Percentiles rank a stretch among this genome's conserved stretches.
Conservation (phyloP, 2,329 filamentous ascomycete species). For the Magnaporthiopsis incrustans region DNA sequence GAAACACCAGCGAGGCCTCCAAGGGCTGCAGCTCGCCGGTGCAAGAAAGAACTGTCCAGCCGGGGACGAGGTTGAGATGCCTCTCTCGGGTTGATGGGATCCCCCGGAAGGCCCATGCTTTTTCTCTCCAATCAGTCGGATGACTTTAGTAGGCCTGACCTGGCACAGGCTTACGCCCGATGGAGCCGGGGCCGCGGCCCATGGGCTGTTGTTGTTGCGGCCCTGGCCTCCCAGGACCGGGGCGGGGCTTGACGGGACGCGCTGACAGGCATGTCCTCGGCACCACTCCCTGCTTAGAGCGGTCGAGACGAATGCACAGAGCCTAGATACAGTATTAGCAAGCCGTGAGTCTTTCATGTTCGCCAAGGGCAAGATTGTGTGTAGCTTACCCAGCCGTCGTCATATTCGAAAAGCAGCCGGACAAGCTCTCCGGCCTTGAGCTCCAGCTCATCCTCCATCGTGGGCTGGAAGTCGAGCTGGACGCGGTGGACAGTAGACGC, state of each 20-base stretch:
- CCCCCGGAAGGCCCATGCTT: not conserved
- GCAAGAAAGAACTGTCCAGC: not conserved
- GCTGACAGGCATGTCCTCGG: constrained; percentile 91
- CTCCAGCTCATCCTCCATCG: constrained; percentile 84
- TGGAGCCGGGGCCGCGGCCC: constrained; percentile 24
- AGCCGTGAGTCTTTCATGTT: not conserved
- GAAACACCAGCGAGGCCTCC: not conserved
- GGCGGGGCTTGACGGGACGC: constrained; percentile 79
- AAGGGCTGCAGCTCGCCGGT: not conserved
- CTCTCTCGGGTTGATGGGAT: not conserved
- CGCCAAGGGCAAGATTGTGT: not conserved
- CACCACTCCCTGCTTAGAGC: constrained; percentile 85
- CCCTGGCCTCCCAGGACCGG: constrained; percentile 33
- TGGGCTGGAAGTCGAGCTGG: constrained; percentile 88
- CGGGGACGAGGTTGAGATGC: not conserved
- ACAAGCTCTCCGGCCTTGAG: constrained; percentile 77
- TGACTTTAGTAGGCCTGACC: constrained; percentile 39
- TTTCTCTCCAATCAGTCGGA: not conserved
- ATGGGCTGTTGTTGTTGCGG: not conserved
- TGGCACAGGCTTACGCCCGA: constrained; percentile 48
- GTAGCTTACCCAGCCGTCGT: constrained; percentile 90
- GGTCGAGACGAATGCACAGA: constrained; percentile 84
- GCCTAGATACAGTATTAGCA: constrained; percentile 47
- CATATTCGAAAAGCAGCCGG: constrained; percentile 87
- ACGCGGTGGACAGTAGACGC: constrained; percentile 74